Evolutionary conservation across 805 yeast genomes (phyloP), one percentile per base, ranked within the genome.

Genomic region (Wickerhamomyces rabaulensis): DNA sequence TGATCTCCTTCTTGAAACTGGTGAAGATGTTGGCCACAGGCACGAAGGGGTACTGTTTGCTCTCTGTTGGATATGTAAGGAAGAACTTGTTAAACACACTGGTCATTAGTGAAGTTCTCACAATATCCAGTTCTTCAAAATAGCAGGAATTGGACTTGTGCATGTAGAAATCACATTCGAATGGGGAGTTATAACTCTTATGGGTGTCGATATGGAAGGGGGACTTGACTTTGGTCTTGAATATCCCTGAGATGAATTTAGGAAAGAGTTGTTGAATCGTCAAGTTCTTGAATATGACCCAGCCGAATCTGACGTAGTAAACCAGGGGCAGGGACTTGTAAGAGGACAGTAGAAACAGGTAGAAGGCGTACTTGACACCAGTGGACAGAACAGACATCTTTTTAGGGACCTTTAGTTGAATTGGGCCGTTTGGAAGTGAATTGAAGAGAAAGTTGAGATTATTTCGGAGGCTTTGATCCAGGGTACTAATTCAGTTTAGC

Each of bases 111-210:
- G 80, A 79, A 8, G 86, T 73, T 60, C 97, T 78, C 3, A 87
- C 80, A 51, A 89, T 72, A 61, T 91, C 97, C 61, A 88, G 69
- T 54, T 91, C 97, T 17, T 73, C 67, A 58, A 86, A 84, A 65
- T 91, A 92, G 1, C 96, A 85, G 7, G 92, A 81, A 63, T 92
- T 92, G 47, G 85, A 80, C 68, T 91, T 92, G 70, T 91, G 98
- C 41, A 89, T 57, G 60, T 88, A 88, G 69, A 87, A 77, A 64
- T 91, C 97, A 60, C 88, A 81, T 61, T 91, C 97, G 58, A 86
- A 66, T 8, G 86, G 80, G 1, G 92, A 82, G 25, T 85, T 86
- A 49, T 78, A 79, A 0, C 90, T 76, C 20, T 62, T 52, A 52
- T 69, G 69, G 13, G 61, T 55, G 1, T 70, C 59, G 39, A 75